These are phyloP conservation scores for Trichoderma reesei DNA, from an alignment of 495 filamentous ascomycete genomes.

Conservation along the genomic window DNA sequence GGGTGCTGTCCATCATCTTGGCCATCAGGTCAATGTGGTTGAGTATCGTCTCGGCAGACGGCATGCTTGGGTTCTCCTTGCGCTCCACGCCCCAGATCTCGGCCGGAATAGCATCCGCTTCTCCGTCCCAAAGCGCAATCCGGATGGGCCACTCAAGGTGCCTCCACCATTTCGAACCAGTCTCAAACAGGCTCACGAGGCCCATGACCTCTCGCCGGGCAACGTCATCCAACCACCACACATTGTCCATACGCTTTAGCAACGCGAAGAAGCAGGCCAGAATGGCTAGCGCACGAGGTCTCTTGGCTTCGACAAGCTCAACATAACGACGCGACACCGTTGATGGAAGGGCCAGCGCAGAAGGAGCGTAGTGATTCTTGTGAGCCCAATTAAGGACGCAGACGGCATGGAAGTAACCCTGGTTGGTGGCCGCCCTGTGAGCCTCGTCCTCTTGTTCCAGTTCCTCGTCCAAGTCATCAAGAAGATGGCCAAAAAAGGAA, in stretches of 20 bases:
- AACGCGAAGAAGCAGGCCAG: conserved; percentile 48
- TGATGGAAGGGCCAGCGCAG: conserved; percentile 46
- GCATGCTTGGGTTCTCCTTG: conserved; percentile 27
- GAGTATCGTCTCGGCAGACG: conserved; percentile 19
- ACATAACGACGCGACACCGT: conserved; percentile 50
- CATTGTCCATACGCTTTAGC: conserved; percentile 39
- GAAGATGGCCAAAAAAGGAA: conserved; percentile 42
- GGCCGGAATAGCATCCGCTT: conserved; percentile 31
- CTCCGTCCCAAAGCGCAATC: conserved; percentile 38
- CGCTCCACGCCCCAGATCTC: conserved; percentile 42
- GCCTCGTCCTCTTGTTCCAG: conserved; percentile 22
- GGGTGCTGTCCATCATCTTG: conserved; percentile 27
- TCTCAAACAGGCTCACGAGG: conserved; percentile 40
- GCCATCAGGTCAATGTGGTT: conserved; percentile 41
- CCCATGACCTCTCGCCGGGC: conserved; percentile 46
- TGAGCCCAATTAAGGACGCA: conserved; percentile 49
- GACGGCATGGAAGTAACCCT: conserved; percentile 45
- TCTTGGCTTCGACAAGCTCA: conserved; percentile 38
- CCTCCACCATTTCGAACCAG: conserved; percentile 43
- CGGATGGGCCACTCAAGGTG: conserved; percentile 46
- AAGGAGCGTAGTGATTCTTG: conserved; percentile 42
- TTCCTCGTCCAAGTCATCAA: conserved; percentile 41
- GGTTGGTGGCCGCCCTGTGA: conserved; percentile 12
- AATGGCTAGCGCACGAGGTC: conserved; percentile 44
- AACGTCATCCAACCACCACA: conserved; percentile 51